These are phyloP conservation scores for Gaeumannomyces sp. DNA, from an alignment of 2,329 filamentous ascomycete genomes.

Conservation along the genomic window DNA sequence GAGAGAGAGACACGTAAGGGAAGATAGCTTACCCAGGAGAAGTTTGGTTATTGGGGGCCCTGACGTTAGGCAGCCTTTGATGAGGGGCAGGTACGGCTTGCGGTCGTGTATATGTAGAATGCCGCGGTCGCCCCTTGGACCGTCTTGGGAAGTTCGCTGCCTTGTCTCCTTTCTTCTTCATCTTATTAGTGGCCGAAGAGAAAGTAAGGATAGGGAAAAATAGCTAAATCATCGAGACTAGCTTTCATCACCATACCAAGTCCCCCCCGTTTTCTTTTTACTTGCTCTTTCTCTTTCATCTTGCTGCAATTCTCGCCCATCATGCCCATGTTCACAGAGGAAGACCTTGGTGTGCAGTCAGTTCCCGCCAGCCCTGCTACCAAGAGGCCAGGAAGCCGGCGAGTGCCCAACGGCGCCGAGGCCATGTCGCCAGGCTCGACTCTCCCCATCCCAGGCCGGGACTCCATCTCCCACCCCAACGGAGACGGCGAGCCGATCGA, in stretches of 20 bases:
- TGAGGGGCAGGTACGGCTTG: neutral
- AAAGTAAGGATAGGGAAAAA: neutral
- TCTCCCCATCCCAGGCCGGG: conserved; percentile 35
- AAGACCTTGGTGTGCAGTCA: conserved; percentile 3
- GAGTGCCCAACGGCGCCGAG: neutral
- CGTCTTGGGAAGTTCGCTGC: neutral
- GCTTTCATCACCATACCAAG: neutral
- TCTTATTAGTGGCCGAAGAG: neutral
- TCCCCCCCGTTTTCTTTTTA: neutral
- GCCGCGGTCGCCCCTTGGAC: neutral
- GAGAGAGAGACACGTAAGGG: neutral
- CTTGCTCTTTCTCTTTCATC: neutral
- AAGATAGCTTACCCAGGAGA: neutral
- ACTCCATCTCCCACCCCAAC: neutral
- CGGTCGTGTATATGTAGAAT: neutral
- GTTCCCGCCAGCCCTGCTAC: neutral
- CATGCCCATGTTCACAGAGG: conserved; percentile 5
- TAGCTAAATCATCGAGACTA: neutral
- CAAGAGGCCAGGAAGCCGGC: neutral
- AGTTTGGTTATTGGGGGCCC: too few relatives aligned
- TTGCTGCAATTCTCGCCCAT: neutral
- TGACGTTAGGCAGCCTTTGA: neutral
- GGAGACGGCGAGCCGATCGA: conserved; percentile 50
- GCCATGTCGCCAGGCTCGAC: conserved; percentile 4
- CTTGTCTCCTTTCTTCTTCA: neutral